Evolutionary conservation across 306 rosid genomes (phyloP).

Genomic region (Quercus ilex): DNA sequence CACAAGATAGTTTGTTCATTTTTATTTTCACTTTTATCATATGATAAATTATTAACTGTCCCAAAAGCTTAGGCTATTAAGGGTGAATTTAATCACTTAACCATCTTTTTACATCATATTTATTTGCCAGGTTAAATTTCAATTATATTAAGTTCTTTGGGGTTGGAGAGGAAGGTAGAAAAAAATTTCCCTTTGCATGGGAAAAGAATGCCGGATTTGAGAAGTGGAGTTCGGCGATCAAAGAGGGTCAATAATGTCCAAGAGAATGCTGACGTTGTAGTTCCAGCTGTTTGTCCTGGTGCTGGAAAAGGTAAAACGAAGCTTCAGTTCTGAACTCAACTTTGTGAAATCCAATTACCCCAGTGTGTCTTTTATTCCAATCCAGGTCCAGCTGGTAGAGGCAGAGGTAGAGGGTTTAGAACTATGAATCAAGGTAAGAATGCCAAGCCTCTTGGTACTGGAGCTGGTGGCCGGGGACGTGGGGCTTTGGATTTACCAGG

Average conservation of each 20-base stretch:
- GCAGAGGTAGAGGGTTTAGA: constrained; percentile 63
- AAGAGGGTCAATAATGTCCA: constrained; percentile 42
- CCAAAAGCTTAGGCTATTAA: no score
- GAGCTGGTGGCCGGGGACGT: constrained; percentile 41
- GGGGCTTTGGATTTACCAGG: constrained; percentile 20
- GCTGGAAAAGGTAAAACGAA: constrained; percentile 28
- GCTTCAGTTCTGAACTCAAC: background rate
- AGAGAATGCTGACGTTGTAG: constrained; percentile 34
- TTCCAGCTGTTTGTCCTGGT: constrained; percentile 34
- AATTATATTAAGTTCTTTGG: constrained; percentile 11
- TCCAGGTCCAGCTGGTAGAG: constrained; percentile 85
- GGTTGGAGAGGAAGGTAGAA: constrained; percentile 8
- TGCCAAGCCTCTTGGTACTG: constrained; percentile 52
- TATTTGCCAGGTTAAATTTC: background rate
- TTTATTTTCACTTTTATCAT: background rate
- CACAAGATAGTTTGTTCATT: background rate
- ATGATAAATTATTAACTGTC: no score
- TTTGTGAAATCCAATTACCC: constrained; percentile 2
- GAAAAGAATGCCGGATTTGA: constrained; percentile 40
- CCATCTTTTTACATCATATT: background rate
- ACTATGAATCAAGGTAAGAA: constrained; percentile 40
- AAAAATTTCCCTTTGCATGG: constrained; percentile 26
- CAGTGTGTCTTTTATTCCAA: background rate
- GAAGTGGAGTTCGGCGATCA: constrained; percentile 48
- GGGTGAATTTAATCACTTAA: no score